Percentiles rank a stretch among this genome's conserved stretches.
Conservation (phyloP, 1,284 basidiomycete species). For the Coniferiporia sulphurascens region DNA sequence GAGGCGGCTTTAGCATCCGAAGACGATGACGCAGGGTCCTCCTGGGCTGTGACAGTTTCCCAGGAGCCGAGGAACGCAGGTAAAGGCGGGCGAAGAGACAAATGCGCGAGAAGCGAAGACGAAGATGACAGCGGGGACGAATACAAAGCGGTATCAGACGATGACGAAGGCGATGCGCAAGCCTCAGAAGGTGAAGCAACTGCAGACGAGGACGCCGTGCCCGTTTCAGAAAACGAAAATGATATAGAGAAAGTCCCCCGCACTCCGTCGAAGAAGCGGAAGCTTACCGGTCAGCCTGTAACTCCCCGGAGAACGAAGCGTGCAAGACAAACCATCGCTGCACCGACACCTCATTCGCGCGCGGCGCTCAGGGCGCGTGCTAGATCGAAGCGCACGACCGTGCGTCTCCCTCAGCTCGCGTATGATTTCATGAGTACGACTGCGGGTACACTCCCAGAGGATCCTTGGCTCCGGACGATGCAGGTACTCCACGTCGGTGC, state of each 20-base stretch:
- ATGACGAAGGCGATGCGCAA: conserved; percentile 19
- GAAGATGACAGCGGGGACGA: conserved; percentile 18
- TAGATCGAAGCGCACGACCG: conserved; percentile 30
- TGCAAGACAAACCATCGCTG: conserved; percentile 31
- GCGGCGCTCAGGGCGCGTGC: conserved; percentile 43
- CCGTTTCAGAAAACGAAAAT: conserved; percentile 17
- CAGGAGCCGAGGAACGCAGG: neutral
- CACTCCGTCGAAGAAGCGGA: conserved; percentile 27
- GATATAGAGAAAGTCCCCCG: conserved; percentile 16
- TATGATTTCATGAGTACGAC: conserved; percentile 28
- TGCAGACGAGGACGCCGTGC: conserved; percentile 4
- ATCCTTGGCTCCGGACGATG: conserved; percentile 83
- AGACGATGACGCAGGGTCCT: conserved; percentile 5
- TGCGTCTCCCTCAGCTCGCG: conserved; percentile 32
- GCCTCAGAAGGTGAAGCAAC: conserved; percentile 4
- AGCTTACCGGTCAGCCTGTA: conserved; percentile 21
- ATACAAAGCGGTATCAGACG: conserved; percentile 13
- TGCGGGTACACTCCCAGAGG: conserved; percentile 49
- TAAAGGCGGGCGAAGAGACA: neutral
- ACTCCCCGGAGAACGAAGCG: conserved; percentile 28
- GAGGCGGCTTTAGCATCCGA: conserved; percentile 32
- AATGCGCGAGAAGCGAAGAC: conserved; percentile 1
- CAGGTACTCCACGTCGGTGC: conserved; percentile 91
- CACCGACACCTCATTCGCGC: conserved; percentile 67
- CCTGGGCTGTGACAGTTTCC: conserved; percentile 10